Conservation (phyloP, 225 moss, liverwort and hornwort genomes). For the Physcomitrium patens region DNA sequence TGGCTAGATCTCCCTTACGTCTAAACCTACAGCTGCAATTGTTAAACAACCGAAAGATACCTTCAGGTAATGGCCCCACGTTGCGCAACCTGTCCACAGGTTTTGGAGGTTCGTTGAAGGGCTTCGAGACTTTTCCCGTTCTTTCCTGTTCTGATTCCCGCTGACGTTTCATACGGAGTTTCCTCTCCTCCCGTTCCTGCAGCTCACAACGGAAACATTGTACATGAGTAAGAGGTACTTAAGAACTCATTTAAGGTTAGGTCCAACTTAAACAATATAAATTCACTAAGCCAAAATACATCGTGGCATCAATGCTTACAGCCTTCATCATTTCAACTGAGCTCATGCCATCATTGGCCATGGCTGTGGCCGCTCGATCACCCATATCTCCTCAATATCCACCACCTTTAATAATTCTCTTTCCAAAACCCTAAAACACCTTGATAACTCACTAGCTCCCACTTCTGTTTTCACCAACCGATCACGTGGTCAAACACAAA, state of each 20-base stretch:
- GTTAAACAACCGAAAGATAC: slow-evolving; percentile 27
- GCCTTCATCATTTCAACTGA: slow-evolving; percentile 60
- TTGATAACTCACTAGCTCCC: too few species aligned
- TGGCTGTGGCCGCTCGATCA: slow-evolving; percentile 43
- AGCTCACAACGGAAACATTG: slow-evolving; percentile 23
- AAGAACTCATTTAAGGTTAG: slow-evolving; percentile 15
- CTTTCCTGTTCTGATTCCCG: slow-evolving; percentile 74
- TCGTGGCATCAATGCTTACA: slow-evolving; percentile 32
- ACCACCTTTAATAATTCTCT: neutral
- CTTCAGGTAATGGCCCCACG: slow-evolving; percentile 71
- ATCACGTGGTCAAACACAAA: too few species aligned
- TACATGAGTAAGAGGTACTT: slow-evolving; percentile 15
- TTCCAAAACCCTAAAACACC: too few species aligned
- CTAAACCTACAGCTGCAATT: slow-evolving; percentile 5
- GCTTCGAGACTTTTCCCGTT: slow-evolving; percentile 52
- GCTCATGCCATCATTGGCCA: slow-evolving; percentile 53
- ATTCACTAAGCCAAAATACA: slow-evolving; percentile 22
- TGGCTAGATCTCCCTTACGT: neutral
- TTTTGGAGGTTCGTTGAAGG: slow-evolving; percentile 36
- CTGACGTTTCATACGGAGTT: slow-evolving; percentile 77
- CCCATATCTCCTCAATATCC: slow-evolving; percentile 35
- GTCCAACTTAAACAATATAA: neutral
- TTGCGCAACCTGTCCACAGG: slow-evolving; percentile 51
- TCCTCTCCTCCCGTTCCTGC: slow-evolving; percentile 93
- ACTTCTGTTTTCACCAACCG: too few species aligned